phyloP scores from a whole-genome alignment of 495 filamentous ascomycete genomes.

The Pseudevernia furfuracea region DNA sequence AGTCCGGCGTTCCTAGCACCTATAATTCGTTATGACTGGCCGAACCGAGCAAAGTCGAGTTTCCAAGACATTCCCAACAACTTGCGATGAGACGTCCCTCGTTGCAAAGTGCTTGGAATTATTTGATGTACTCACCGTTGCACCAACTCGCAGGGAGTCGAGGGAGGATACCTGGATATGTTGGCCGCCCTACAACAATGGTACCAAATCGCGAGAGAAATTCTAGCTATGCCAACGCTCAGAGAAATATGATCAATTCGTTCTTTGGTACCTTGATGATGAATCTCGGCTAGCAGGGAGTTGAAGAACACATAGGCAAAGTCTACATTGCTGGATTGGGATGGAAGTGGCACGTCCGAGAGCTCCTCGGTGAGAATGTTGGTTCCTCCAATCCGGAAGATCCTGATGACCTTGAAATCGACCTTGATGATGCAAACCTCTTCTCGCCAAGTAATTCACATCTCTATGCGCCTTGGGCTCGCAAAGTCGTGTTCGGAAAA shows the following conservation, averaged over 20 bases:
- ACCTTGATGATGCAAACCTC: neutral
- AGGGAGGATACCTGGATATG: neutral
- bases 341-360: neutral
- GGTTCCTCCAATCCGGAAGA: neutral
- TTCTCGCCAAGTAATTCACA: neutral
- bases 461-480: neutral
- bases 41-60: neutral
- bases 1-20: neutral
- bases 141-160: neutral
- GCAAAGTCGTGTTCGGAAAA: neutral
- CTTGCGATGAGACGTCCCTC: neutral
- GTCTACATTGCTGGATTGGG: neutral
- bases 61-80: neutral
- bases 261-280: slow-evolving; percentile 1
- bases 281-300: neutral
- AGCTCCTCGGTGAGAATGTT: neutral
- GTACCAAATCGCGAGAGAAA: neutral
- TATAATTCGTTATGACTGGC: neutral
- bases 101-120: neutral
- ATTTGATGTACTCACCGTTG: neutral
- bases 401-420: neutral
- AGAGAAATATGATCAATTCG: neutral
- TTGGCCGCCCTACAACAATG: neutral
- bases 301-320: neutral
- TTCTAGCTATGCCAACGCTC: neutral